Evolutionary conservation across 768 basidiomycete species (phyloP).

Genomic region (Kwoniella mangroviensis): DNA sequence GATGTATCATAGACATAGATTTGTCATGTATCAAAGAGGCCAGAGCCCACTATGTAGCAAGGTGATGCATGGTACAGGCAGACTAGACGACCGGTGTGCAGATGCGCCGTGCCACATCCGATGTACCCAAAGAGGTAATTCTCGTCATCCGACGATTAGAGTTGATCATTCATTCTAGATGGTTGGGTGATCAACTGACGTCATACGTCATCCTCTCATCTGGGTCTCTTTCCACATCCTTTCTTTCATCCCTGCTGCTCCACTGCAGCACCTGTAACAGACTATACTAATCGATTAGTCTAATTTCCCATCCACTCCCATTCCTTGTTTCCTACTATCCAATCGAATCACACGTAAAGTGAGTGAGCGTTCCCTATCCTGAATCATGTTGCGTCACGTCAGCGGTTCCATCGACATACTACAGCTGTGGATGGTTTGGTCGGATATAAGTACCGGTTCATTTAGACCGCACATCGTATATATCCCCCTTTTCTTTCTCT

Average conservation of each 20-base stretch:
- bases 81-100: not conserved
- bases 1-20: not conserved
- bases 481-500: constrained; percentile 6
- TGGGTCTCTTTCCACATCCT: not conserved
- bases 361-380: not conserved
- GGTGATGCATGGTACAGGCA: too few relatives aligned
- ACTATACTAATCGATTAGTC: not conserved
- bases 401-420: constrained; percentile 1
- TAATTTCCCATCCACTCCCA: constrained; percentile 1
- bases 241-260: not conserved
- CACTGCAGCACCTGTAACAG: not conserved
- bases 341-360: constrained; percentile 7
- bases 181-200: constrained; percentile 11
- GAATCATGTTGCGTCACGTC: constrained; percentile 23
- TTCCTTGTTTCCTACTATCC: not conserved
- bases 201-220: constrained; percentile 30
- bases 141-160: not conserved
- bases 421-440: too few relatives aligned
- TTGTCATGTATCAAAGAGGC: not conserved
- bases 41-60: too few relatives aligned
- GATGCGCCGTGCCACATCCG: not conserved
- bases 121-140: not conserved
- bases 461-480: not conserved
- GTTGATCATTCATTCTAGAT: not conserved
- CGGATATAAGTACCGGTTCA: not conserved